Conservation (phyloP, 169 alveolate species). For the Babesia gibsoni region DNA sequence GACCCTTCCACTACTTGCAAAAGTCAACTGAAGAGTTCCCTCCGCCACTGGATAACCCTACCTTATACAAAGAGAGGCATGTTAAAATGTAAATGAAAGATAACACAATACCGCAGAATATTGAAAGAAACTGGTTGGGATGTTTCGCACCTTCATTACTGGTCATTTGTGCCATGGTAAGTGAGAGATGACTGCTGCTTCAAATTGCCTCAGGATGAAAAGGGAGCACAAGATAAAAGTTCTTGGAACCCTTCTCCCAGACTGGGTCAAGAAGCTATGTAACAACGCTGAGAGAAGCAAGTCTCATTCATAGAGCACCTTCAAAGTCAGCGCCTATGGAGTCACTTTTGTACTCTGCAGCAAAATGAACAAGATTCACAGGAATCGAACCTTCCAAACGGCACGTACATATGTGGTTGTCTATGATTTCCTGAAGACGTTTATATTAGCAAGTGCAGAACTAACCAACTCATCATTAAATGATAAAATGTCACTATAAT, state of each 20-base stretch:
- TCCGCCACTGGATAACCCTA: slow-evolving; percentile 30
- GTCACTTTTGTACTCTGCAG: slow-evolving; percentile 12
- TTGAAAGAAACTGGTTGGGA: slow-evolving; percentile 43
- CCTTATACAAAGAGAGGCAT: slow-evolving; percentile 40
- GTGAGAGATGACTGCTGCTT: neutral
- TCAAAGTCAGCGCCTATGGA: neutral
- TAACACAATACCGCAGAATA: neutral
- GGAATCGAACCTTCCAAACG: slow-evolving; percentile 33
- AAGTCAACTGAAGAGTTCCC: slow-evolving; percentile 40
- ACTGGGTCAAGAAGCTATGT: slow-evolving; percentile 46
- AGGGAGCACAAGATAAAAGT: slow-evolving; percentile 24
- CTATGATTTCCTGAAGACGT: slow-evolving; percentile 10
- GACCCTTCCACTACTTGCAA: slow-evolving; percentile 58
- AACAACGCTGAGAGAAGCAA: neutral
- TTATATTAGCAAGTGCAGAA: neutral
- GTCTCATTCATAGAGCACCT: slow-evolving; percentile 8
- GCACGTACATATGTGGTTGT: slow-evolving; percentile 46
- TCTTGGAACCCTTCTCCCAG: slow-evolving; percentile 11
- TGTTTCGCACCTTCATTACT: slow-evolving; percentile 39
- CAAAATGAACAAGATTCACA: neutral
- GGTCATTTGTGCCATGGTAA: slow-evolving; percentile 55
- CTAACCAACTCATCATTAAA: slow-evolving; percentile 40
- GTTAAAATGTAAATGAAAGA: neutral
- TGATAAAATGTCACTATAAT: slow-evolving; percentile 19
- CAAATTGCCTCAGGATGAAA: slow-evolving; percentile 26